Evolutionary conservation across 1,284 basidiomycete genomes (phyloP).

Genomic region (Hemileia vastatrix): DNA sequence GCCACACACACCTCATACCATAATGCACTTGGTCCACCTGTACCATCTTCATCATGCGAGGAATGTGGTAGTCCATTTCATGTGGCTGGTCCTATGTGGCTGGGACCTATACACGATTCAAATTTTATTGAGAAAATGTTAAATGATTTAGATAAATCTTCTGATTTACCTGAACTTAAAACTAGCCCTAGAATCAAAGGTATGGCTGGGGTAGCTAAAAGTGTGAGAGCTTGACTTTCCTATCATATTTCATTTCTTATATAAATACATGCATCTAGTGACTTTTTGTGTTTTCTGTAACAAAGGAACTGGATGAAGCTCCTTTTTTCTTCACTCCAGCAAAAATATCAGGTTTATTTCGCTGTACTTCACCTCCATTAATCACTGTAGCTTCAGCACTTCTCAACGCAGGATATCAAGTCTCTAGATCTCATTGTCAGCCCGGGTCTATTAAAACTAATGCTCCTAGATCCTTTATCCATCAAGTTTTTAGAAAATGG

Average conservation of each 20-base stretch:
- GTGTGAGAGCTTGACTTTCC: constrained; percentile 53
- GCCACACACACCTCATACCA: constrained; percentile 59
- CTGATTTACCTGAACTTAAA: constrained; percentile 60
- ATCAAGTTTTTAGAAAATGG: constrained; percentile 76
- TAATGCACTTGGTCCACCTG: constrained; percentile 60
- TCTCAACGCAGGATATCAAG: constrained; percentile 68
- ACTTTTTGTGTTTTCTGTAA: not conserved
- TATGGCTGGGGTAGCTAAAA: constrained; percentile 80
- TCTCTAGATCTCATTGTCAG: constrained; percentile 81
- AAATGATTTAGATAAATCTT: constrained; percentile 54
- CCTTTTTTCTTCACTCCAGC: constrained; percentile 90
- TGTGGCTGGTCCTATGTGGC: constrained; percentile 95
- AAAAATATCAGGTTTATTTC: constrained; percentile 69
- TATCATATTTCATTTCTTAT: not conserved
- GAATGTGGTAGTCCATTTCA: constrained; percentile 71
- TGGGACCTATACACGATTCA: constrained; percentile 70
- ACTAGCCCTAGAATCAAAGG: constrained; percentile 81
- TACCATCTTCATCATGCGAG: constrained; percentile 55
- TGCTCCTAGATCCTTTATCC: constrained; percentile 61
- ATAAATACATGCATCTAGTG: not conserved
- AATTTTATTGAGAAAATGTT: constrained; percentile 66
- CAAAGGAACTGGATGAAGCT: constrained; percentile 59
- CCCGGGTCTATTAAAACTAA: constrained; percentile 85
- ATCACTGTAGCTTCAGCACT: constrained; percentile 73
- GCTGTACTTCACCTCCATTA: constrained; percentile 66